These are phyloP conservation scores for Diddensiella santjacobensis DNA, from an alignment of 805 yeast genomes.

Conservation along the genomic window DNA sequence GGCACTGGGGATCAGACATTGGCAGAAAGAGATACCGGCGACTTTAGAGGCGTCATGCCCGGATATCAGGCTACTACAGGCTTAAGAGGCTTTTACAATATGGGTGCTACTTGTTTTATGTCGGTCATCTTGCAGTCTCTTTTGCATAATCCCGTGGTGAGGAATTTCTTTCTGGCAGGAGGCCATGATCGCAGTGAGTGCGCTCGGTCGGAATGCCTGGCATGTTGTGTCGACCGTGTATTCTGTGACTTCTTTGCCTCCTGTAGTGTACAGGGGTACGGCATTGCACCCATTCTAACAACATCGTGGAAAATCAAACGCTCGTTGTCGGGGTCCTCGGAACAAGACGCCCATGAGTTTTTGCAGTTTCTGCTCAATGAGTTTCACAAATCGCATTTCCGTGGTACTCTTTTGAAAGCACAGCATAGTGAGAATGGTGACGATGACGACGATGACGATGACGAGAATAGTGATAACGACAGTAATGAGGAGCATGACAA, in stretches of 20 bases:
- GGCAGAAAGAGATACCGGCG: neutral
- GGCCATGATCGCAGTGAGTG: constrained; percentile 57
- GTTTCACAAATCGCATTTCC: constrained; percentile 47
- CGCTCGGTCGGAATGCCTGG: constrained; percentile 49
- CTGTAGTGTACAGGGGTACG: constrained; percentile 60
- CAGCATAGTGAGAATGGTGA: constrained; percentile 2
- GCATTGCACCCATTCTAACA: constrained; percentile 73
- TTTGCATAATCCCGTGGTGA: constrained; percentile 83
- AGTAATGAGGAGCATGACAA: constrained; percentile 8
- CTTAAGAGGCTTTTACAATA: constrained; percentile 79
- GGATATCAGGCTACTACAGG: constrained; percentile 63
- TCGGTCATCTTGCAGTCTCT: constrained; percentile 86
- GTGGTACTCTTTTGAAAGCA: constrained; percentile 8
- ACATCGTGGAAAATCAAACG: constrained; percentile 81
- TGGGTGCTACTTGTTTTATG: constrained; percentile 98
- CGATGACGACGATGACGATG: constrained; percentile 4
- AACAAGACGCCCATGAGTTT: constrained; percentile 98
- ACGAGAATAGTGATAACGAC: neutral
- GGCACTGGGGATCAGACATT: neutral
- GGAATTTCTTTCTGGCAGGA: constrained; percentile 73
- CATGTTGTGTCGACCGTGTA: constrained; percentile 81
- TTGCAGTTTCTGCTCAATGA: constrained; percentile 89
- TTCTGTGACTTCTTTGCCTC: constrained; percentile 72
- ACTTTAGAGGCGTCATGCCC: constrained; percentile 35
- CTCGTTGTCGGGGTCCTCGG: constrained; percentile 89